These are phyloP conservation scores for barley (Hordeum vulgare) DNA, from an alignment of 176 grass and related monocot genomes.

Conservation along the genomic window MorexV3_pseudomolecules_assembly NC_058518.1:260380165-260380664, in stretches of 20 bases:
- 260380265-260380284: constrained; percentile 35
- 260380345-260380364: constrained; percentile 74
- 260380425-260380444: not conserved
- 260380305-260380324: constrained; percentile 86
- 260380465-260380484: not conserved
- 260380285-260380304: constrained; percentile 87
- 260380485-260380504: not conserved
- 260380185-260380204: not conserved
- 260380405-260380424: not conserved
- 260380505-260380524: not conserved
- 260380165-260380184: constrained; percentile 1
- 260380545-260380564: not conserved
- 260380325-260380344: constrained; percentile 67
- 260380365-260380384: constrained; percentile 58
- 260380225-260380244: not conserved
- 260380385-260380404: not conserved
- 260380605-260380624: not conserved
- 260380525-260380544: not conserved
- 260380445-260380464: not conserved
- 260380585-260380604: not conserved
- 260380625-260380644: not conserved
- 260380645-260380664: constrained; percentile 6
- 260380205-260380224: not conserved
- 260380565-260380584: not conserved
- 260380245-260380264: not conserved